phyloP scores from a whole-genome alignment of 2,329 filamentous ascomycete genomes.

The Metarhizium rileyi region DNA sequence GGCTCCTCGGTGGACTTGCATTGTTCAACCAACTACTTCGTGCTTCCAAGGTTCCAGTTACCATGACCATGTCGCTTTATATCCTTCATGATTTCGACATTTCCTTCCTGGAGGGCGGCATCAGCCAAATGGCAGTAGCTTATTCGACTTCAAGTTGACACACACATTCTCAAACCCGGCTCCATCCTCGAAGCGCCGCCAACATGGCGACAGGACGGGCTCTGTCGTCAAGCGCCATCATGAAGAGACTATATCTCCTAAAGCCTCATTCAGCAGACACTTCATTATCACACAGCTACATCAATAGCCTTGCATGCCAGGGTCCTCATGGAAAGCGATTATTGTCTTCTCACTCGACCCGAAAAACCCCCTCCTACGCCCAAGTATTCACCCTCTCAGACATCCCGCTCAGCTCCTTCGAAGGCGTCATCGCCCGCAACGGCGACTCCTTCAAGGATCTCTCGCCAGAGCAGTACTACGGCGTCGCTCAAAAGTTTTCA shows the following conservation, averaged over 20 bases:
- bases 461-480: slow-evolving; percentile 17
- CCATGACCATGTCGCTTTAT: no score
- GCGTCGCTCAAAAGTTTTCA: slow-evolving; percentile 12
- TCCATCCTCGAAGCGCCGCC: background rate
- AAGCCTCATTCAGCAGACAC: background rate
- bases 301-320: background rate
- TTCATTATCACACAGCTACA: background rate
- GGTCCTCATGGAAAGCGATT: background rate
- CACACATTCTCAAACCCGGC: background rate
- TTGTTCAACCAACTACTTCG: no score
- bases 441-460: slow-evolving; percentile 10
- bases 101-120: background rate
- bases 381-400: slow-evolving; percentile 13
- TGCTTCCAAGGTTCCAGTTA: no score
- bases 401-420: slow-evolving; percentile 15
- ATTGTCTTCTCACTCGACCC: slow-evolving; percentile 6
- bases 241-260: background rate
- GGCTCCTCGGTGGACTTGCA: no score
- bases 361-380: slow-evolving; percentile 2
- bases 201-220: background rate
- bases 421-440: slow-evolving; percentile 10
- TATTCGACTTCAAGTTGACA: background rate
- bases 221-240: background rate
- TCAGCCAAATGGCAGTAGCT: background rate
- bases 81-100: no score